Conservation (phyloP, 768 basidiomycete species). For the Rhodotorula taiwanensis region DNA sequence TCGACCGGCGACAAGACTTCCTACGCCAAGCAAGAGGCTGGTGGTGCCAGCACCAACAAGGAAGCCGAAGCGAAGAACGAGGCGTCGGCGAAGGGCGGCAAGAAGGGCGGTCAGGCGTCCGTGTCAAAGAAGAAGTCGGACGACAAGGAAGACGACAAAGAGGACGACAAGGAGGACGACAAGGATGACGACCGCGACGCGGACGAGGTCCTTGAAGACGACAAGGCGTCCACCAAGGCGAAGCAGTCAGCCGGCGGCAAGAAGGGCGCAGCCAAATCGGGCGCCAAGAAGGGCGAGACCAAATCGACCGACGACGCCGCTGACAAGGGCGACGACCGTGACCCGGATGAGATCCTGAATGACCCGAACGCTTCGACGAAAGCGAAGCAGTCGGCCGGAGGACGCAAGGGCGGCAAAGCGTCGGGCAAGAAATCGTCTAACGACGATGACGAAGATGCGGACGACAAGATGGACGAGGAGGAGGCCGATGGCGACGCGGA, state of each 20-base stretch:
- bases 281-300: background rate
- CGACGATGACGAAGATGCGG: background rate
- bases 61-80: background rate
- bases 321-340: no score
- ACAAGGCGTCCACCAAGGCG: constrained; percentile 2
- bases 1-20: constrained; percentile 17
- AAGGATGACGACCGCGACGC: background rate
- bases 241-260: constrained; percentile 18
- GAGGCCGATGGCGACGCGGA: background rate
- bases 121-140: background rate
- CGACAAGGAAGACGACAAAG: background rate
- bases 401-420: constrained; percentile 2
- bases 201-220: background rate
- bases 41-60: background rate
- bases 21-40: constrained; percentile 19
- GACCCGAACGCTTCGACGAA: no score
- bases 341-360: no score
- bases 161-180: background rate
- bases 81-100: constrained; percentile 6
- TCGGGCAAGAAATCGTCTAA: no score
- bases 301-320: background rate
- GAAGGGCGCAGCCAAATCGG: constrained; percentile 30
- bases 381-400: constrained; percentile 3
- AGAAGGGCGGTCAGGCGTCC: constrained; percentile 10
- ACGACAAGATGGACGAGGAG: background rate